A percentile compares a stretch with the other conserved stretches of the same genome.
Conservation (phyloP, 2,329 filamentous ascomycete genomes). For the Phaeosphaeriaceae sp. region DNA sequence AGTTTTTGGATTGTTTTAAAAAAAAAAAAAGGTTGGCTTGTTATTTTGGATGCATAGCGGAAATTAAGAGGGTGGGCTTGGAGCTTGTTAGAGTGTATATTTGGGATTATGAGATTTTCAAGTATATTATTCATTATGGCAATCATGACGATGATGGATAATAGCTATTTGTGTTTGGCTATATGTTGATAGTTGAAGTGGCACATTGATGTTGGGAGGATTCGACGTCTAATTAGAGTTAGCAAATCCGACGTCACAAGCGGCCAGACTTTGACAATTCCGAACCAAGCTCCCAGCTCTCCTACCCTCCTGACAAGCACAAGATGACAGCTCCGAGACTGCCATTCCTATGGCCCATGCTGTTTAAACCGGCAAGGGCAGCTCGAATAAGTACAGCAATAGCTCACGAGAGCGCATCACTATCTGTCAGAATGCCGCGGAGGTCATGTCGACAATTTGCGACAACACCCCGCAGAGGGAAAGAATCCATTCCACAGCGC, state of each 20-base stretch:
- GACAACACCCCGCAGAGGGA: conserved; percentile 34
- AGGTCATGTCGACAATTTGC: conserved; percentile 30
- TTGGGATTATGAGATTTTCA: no score
- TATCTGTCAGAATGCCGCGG: conserved; percentile 19
- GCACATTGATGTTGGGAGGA: conserved; percentile 3
- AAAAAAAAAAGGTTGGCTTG: no score
- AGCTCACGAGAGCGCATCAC: conserved; percentile 10
- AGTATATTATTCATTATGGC: no score
- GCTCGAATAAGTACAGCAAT: conserved; percentile 24
- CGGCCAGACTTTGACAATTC: neutral
- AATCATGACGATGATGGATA: neutral
- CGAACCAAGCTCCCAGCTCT: conserved; percentile 7
- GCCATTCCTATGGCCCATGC: conserved; percentile 56
- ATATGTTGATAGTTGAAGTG: neutral
- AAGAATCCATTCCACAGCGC: conserved; percentile 47
- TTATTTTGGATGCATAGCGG: no score
- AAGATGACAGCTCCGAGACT: conserved; percentile 53
- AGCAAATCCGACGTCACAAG: conserved; percentile 18
- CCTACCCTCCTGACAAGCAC: conserved; percentile 1
- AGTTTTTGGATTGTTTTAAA: no score
- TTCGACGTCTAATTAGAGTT: conserved; percentile 15
- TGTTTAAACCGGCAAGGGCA: conserved; percentile 45
- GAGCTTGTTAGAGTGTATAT: no score
- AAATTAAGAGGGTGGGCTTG: no score
- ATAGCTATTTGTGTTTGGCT: neutral